Conservation (phyloP, 257 asterid species). For the Misopates orontium region DNA sequence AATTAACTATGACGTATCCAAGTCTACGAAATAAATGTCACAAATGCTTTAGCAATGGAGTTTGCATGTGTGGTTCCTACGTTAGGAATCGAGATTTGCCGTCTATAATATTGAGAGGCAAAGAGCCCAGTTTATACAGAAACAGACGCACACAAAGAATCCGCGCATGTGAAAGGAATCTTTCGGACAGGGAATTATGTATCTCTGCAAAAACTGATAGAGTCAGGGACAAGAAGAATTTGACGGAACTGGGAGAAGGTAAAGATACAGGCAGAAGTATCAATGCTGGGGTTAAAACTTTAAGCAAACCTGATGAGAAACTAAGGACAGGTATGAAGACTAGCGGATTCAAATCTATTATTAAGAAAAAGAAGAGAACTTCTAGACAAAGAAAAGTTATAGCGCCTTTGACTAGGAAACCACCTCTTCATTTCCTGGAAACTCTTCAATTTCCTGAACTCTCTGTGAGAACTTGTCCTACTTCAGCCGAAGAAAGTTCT, state of each 20-base stretch:
- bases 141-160: slow-evolving; percentile 80
- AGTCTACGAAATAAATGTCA: slow-evolving; percentile 32
- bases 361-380: slow-evolving; percentile 55
- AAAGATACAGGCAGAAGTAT: slow-evolving; percentile 31
- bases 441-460: slow-evolving; percentile 28
- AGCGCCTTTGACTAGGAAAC: slow-evolving; percentile 27
- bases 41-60: slow-evolving; percentile 32
- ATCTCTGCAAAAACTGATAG: slow-evolving; percentile 36
- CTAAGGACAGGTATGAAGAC: slow-evolving; percentile 30
- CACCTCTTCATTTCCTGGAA: slow-evolving; percentile 30
- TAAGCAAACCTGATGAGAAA: slow-evolving; percentile 37
- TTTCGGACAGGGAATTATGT: slow-evolving; percentile 39
- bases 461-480: slow-evolving; percentile 28
- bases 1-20: slow-evolving; percentile 23
- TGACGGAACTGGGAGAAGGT: slow-evolving; percentile 29
- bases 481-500: slow-evolving; percentile 25
- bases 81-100: slow-evolving; percentile 52
- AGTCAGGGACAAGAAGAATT: slow-evolving; percentile 23
- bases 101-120: slow-evolving; percentile 57
- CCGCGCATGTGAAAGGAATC: slow-evolving; percentile 62
- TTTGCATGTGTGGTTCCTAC: slow-evolving; percentile 38
- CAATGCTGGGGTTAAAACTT: slow-evolving; percentile 32
- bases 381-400: slow-evolving; percentile 35
- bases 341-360: slow-evolving; percentile 36
- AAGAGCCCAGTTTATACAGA: slow-evolving; percentile 58